A percentile compares a stretch with the other conserved stretches of the same genome.
Evolutionary conservation across 805 yeast species (phyloP).

Genomic region (Yarrowia sp.): DNA sequence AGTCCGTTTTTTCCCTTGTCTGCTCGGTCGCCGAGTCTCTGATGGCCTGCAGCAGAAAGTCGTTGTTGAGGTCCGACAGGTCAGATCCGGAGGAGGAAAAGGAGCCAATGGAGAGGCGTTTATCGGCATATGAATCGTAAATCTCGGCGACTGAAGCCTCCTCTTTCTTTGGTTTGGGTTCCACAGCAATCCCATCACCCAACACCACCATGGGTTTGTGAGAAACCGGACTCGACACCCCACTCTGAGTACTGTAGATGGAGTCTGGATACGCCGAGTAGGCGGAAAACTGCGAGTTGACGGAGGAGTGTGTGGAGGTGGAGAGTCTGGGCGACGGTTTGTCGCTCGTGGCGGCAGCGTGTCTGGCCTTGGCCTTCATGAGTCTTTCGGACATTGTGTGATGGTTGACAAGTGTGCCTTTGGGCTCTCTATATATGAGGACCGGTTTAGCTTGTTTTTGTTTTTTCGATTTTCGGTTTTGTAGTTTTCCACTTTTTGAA

Average conservation of each 20-base stretch:
- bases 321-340: neutral
- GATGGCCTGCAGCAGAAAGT: constrained; percentile 10
- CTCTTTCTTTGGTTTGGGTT: neutral
- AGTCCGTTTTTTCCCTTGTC: neutral
- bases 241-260: neutral
- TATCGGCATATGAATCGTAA: neutral
- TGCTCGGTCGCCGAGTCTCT: neutral
- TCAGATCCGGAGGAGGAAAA: constrained; percentile 7
- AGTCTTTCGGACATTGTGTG: constrained; percentile 22
- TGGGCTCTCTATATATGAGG: neutral
- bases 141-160: neutral
- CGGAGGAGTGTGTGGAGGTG: constrained; percentile 21
- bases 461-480: neutral
- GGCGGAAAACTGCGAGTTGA: constrained; percentile 21
- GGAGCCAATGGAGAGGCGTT: neutral
- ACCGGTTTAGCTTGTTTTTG: neutral
- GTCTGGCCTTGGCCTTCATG: constrained; percentile 25
- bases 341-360: neutral
- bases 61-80: constrained; percentile 1
- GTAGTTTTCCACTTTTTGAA: neutral
- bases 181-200: neutral
- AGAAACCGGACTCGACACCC: neutral
- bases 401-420: neutral
- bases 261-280: neutral
- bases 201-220: constrained; percentile 2